Conservation (phyloP, 441 rosid species). For the Pelargonium citronellum region DNA sequence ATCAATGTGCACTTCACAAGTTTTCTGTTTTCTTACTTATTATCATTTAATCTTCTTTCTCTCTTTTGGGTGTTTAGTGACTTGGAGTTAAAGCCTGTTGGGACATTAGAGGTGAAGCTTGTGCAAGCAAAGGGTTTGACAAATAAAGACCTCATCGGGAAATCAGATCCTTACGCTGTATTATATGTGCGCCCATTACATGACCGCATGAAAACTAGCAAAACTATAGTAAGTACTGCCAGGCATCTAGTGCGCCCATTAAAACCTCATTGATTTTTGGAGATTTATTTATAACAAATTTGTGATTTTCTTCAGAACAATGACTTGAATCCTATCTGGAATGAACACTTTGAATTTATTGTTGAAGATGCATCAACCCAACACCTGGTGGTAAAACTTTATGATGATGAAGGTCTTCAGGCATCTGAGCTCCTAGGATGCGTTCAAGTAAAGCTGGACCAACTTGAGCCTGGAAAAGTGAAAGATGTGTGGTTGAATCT, state of each 20-base stretch:
- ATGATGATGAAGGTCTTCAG: slow-evolving; percentile 83
- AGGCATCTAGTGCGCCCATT: neutral
- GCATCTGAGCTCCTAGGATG: slow-evolving; percentile 75
- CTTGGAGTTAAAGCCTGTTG: slow-evolving; percentile 85
- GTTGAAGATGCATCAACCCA: slow-evolving; percentile 84
- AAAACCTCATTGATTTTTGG: neutral
- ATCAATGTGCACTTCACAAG: neutral
- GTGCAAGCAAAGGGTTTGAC: slow-evolving; percentile 87
- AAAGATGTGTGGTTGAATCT: slow-evolving; percentile 80
- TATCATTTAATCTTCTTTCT: neutral
- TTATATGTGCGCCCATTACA: slow-evolving; percentile 74
- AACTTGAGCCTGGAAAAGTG: slow-evolving; percentile 83
- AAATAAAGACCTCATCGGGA: slow-evolving; percentile 87
- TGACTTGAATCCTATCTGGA: slow-evolving; percentile 47
- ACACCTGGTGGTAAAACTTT: slow-evolving; percentile 65
- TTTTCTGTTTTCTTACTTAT: slow-evolving; percentile 3
- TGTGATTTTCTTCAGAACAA: slow-evolving; percentile 44
- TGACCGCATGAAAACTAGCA: slow-evolving; percentile 66
- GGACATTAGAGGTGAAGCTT: slow-evolving; percentile 84
- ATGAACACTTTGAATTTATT: slow-evolving; percentile 47
- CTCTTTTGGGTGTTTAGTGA: slow-evolving; percentile 38
- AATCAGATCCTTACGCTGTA: slow-evolving; percentile 88
- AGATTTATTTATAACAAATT: neutral
- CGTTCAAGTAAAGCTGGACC: slow-evolving; percentile 57
- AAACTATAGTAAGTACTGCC: slow-evolving; percentile 54